Conservation (phyloP, 2,329 filamentous ascomycete species). For the Ceratocystis colombiana region DNA sequence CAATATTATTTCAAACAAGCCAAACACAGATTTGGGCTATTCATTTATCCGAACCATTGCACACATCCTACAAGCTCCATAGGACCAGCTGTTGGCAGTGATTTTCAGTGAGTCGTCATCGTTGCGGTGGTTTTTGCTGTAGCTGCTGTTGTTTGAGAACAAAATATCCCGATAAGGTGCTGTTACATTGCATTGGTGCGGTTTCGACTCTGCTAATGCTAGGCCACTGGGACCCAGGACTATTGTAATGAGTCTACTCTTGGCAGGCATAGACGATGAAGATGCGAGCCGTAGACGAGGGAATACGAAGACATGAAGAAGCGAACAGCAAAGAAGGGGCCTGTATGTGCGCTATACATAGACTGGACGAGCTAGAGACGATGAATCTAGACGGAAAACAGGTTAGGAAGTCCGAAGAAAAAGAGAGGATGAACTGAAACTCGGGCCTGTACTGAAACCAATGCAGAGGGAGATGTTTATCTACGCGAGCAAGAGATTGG, state of each 20-base stretch:
- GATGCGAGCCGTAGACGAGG: not conserved
- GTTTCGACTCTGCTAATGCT: slow-evolving; percentile 8
- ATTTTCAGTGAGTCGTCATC: no score
- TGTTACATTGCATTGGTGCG: slow-evolving; percentile 11
- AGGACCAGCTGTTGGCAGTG: no score
- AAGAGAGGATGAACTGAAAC: slow-evolving; percentile 16
- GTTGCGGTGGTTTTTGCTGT: no score
- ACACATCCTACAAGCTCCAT: not conserved
- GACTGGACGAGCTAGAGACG: not conserved
- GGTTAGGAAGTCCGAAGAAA: not conserved
- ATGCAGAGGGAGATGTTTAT: not conserved
- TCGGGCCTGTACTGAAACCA: not conserved
- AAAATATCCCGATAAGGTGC: slow-evolving; percentile 1
- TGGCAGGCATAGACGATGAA: not conserved
- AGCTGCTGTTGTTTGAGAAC: not conserved
- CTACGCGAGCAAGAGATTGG: slow-evolving; percentile 1
- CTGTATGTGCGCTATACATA: not conserved
- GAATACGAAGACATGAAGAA: not conserved
- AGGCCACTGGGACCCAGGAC: not conserved
- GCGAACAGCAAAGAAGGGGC: not conserved
- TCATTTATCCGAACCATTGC: not conserved
- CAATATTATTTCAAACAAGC: not conserved
- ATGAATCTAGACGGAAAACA: not conserved
- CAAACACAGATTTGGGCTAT: not conserved
- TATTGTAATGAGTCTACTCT: not conserved